phyloP scores from a whole-genome alignment of 2,329 filamentous ascomycete genomes.

The Phaeosphaeriaceae sp. region DNA sequence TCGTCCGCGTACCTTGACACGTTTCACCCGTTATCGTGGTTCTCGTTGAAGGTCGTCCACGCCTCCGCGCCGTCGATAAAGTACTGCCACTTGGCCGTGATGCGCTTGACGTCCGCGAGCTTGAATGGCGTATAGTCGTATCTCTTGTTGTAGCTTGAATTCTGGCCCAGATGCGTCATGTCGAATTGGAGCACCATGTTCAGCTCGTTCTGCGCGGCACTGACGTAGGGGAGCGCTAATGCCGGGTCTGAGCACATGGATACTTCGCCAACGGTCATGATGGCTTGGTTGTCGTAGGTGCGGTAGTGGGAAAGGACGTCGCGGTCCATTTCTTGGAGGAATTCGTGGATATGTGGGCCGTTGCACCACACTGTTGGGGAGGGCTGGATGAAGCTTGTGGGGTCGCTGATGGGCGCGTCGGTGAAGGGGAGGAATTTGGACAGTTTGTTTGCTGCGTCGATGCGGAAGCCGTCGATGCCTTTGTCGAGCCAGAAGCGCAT shows the following conservation, averaged over 20 bases:
- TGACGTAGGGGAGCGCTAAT: conserved; percentile 53
- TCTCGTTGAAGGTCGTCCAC: conserved; percentile 69
- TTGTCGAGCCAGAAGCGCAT: conserved; percentile 58
- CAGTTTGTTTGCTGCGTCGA: conserved; percentile 59
- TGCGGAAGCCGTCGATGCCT: conserved; percentile 55
- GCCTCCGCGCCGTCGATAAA: conserved; percentile 57
- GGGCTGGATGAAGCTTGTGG: conserved; percentile 54
- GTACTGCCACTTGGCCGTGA: conserved; percentile 55
- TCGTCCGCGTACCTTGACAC: conserved; percentile 62
- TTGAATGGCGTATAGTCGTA: conserved; percentile 48
- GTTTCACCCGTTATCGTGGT: conserved; percentile 67
- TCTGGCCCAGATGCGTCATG: conserved; percentile 47
- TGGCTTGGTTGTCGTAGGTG: conserved; percentile 44
- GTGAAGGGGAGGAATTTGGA: conserved; percentile 53
- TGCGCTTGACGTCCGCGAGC: conserved; percentile 51
- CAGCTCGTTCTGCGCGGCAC: conserved; percentile 50
- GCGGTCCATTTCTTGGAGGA: conserved; percentile 60
- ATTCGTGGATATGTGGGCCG: conserved; percentile 66
- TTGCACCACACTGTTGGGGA: conserved; percentile 62
- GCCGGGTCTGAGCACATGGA: conserved; percentile 54
- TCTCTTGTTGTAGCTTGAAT: conserved; percentile 39
- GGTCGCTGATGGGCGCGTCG: conserved; percentile 52
- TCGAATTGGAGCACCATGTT: conserved; percentile 60
- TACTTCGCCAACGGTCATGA: conserved; percentile 67
- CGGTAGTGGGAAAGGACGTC: conserved; percentile 63